Evolutionary conservation across 257 asterid species (phyloP).

Genomic region (Solanum pennellii): DNA sequence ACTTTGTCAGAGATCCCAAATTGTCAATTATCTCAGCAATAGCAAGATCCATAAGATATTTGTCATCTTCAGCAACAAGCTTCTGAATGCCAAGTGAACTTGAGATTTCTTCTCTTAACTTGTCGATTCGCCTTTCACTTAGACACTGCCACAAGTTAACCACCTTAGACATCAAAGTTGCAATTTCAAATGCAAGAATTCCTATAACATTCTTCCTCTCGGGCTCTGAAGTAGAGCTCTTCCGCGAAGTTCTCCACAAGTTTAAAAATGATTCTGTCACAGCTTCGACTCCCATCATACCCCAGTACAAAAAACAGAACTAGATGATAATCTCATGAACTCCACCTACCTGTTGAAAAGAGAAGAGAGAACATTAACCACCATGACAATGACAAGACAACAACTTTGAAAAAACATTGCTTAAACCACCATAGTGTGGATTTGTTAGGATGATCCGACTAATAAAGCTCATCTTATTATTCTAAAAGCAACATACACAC

Average conservation of each 20-base stretch:
- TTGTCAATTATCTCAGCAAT: slow-evolving; percentile 56
- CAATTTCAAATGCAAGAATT: slow-evolving; percentile 63
- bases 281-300: slow-evolving; percentile 48
- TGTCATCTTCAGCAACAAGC: slow-evolving; percentile 56
- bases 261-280: slow-evolving; percentile 49
- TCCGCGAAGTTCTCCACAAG: slow-evolving; percentile 62
- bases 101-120: slow-evolving; percentile 53
- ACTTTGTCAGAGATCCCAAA: slow-evolving; percentile 35
- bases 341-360: slow-evolving; percentile 3
- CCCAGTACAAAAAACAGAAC: slow-evolving; percentile 2
- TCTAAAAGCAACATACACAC: background rate
- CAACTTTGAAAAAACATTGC: background rate
- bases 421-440: background rate
- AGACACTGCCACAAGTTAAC: slow-evolving; percentile 61
- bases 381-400: background rate
- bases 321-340: slow-evolving; percentile 18
- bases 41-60: slow-evolving; percentile 60
- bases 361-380: background rate
- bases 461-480: background rate
- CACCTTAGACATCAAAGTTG: slow-evolving; percentile 69
- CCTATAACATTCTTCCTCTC: slow-evolving; percentile 46
- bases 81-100: slow-evolving; percentile 51
- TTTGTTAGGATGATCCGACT: background rate
- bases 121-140: slow-evolving; percentile 36
- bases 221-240: slow-evolving; percentile 33